Conservation (phyloP, 257 asterid species). For the Fraxinus excelsior region DNA sequence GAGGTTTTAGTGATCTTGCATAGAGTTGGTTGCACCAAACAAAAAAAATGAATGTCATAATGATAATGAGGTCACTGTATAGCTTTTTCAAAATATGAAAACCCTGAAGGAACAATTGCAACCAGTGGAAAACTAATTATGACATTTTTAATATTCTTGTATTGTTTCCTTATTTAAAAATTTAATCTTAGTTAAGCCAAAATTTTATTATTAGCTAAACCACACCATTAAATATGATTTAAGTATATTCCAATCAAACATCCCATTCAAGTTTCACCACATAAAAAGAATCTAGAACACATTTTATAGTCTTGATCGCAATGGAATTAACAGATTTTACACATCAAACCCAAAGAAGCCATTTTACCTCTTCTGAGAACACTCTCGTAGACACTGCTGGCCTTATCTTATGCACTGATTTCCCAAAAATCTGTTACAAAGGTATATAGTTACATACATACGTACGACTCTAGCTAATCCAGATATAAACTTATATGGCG, state of each 20-base stretch:
- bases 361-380: slow-evolving; percentile 61
- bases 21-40: not conserved
- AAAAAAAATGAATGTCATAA: too few relatives aligned
- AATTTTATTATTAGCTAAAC: not conserved
- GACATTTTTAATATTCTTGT: not conserved
- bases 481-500: not conserved
- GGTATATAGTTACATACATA: not conserved
- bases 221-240: not conserved
- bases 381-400: slow-evolving; percentile 43
- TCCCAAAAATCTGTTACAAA: slow-evolving; percentile 52
- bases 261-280: slow-evolving; percentile 1
- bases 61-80: too few relatives aligned
- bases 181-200: not conserved
- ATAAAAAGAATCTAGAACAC: slow-evolving; percentile 4
- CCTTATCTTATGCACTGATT: slow-evolving; percentile 46
- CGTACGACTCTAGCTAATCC: not conserved
- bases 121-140: not conserved
- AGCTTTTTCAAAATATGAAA: not conserved
- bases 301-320: not conserved
- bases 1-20: not conserved
- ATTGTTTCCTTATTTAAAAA: too few relatives aligned
- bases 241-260: not conserved
- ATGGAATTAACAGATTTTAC: not conserved
- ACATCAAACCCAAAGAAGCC: slow-evolving; percentile 4
- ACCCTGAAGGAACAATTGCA: not conserved